Base-by-base conservation (phyloP, 148 eudicot species). In the Amaranthus palmeri region DNA sequence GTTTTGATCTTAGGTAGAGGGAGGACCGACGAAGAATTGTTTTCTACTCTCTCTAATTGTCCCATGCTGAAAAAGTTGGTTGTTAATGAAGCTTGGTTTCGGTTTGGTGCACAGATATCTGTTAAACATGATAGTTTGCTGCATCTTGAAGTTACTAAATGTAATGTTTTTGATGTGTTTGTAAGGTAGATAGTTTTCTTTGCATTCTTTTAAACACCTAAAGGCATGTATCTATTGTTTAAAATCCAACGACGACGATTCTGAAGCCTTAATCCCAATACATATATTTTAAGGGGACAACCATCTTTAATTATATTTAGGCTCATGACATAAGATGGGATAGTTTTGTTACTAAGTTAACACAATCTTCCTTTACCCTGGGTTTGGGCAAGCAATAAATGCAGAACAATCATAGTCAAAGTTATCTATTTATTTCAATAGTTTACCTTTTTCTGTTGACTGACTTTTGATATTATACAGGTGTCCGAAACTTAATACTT, bases 81-180 rank as follows among this genome's bases (percentile, higher is more conserved):
- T 70, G 77, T 95, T 63, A 84, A 69, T 77, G 93, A 95, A 73
- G 85, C 97, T 69, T 85, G 83, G 36, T 89, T 95, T 79, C 92
- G 92, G 25, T 91, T 84, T 83, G 87, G 97, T 60, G 87, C 85
- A 71, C 98, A 89, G 77, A 89, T 91, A 67, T 81, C 85, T 40
- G 81, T 93, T 61, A 69, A 78, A 73, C 97, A 95, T 77, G 98
- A 95, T 68, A 86, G 84, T 48, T 77, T 95, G 79, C 86, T 76
- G 51, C 85, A 83, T 63, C 93, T 95, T 81, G 90, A 88, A 74
- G 83, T 95, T 59, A 88, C 85, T 18, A 95, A 86, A 68, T 95
- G 98, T 67, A 88, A 96, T 64, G 88, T 91, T 61, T 83, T 91
- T 43, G 93, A 96, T 6, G 80, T 95, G 61, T 84, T 96, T 76